Conservation (phyloP, 306 rosid species). For the Lagenaria siceraria region DNA sequence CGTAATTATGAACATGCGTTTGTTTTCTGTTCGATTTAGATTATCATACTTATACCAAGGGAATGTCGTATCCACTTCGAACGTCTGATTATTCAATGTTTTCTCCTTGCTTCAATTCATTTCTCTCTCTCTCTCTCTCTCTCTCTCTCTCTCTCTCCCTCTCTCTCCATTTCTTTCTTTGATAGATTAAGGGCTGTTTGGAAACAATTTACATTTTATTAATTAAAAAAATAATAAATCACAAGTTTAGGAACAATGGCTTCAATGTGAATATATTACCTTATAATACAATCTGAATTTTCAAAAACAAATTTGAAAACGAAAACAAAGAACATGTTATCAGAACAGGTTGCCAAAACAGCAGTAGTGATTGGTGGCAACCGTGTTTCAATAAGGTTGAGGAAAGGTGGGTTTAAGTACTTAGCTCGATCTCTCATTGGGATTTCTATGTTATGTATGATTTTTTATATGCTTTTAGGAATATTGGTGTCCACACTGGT, state of each 20-base stretch:
- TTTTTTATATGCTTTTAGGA: background rate
- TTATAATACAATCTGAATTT: background rate
- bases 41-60: background rate
- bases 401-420: background rate
- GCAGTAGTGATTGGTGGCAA: background rate
- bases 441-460: background rate
- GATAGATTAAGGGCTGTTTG: background rate
- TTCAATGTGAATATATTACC: background rate
- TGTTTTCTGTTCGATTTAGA: background rate
- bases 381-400: background rate
- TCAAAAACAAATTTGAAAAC: background rate
- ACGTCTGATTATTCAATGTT: background rate
- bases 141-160: too few relatives aligned
- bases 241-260: background rate
- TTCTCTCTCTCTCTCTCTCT: too few relatives aligned
- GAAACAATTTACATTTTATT: background rate
- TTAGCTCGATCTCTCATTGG: background rate
- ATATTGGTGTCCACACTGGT: background rate
- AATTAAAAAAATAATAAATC: background rate
- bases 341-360: background rate
- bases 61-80: background rate
- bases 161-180: background rate
- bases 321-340: background rate
- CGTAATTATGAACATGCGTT: background rate
- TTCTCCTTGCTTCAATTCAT: background rate